These are phyloP conservation scores for Picochlorum sp. DNA, from an alignment of 139 green algal genomes.

Conservation along the genomic window DNA sequence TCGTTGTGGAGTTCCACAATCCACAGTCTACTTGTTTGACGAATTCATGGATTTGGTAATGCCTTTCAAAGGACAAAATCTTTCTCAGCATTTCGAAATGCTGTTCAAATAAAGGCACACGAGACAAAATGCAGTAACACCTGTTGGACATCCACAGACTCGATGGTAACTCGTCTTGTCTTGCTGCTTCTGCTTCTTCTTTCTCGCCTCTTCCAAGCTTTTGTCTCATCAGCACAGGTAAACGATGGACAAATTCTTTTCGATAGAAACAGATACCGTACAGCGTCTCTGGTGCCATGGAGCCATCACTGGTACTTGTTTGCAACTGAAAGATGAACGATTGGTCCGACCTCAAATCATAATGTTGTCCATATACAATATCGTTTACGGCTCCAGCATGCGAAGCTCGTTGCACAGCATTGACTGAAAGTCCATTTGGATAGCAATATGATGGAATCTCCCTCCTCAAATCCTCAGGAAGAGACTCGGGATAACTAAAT, in stretches of 20 bases:
- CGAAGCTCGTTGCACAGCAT: conserved; percentile 56
- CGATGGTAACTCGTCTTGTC: conserved; percentile 30
- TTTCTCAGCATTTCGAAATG: conserved; percentile 82
- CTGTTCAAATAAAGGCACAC: conserved; percentile 81
- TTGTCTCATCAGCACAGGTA: conserved; percentile 45
- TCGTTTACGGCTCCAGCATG: conserved; percentile 60
- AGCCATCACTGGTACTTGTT: conserved; percentile 37
- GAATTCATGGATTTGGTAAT: conserved; percentile 61
- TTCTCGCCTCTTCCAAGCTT: conserved; percentile 22
- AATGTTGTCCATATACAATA: conserved; percentile 58
- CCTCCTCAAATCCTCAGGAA: conserved; percentile 28
- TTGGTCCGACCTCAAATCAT: conserved; percentile 37
- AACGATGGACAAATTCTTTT: conserved; percentile 65
- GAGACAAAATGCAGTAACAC: conserved; percentile 81
- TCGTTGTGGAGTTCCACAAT: neutral
- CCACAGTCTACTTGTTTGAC: conserved; percentile 26
- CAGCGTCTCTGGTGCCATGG: conserved; percentile 38
- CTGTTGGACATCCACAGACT: conserved; percentile 62
- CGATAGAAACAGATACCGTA: conserved; percentile 78
- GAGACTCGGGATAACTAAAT: neutral
- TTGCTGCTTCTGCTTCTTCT: conserved; percentile 3
- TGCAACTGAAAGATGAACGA: conserved; percentile 71
- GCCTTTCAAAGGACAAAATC: conserved; percentile 69
- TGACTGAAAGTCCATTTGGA: conserved; percentile 49
- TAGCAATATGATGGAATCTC: conserved; percentile 68